Evolutionary conservation across 148 eudicot genomes (phyloP).

Genomic region (Talinum fruticosum): DNA sequence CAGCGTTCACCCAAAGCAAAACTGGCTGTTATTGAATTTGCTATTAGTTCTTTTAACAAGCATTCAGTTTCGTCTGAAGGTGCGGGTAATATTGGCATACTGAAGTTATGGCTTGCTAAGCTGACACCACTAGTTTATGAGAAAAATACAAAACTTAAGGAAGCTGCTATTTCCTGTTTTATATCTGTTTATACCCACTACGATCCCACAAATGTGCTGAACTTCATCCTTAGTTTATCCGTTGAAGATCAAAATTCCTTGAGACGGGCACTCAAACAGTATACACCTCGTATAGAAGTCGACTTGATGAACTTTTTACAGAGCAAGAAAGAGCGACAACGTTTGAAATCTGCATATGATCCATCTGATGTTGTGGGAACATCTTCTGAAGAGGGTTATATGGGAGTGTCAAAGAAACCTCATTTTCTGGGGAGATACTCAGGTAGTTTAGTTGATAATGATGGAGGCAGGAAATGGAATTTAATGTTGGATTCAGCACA

Average conservation of each 20-base stretch:
- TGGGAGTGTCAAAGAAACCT: constrained; percentile 64
- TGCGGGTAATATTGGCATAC: constrained; percentile 71
- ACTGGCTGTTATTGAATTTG: constrained; percentile 93
- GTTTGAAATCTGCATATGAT: constrained; percentile 76
- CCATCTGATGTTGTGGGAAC: constrained; percentile 80
- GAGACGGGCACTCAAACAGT: constrained; percentile 90
- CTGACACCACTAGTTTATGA: constrained; percentile 86
- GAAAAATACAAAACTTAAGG: constrained; percentile 89
- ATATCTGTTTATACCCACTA: constrained; percentile 88
- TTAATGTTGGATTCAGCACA: constrained; percentile 56
- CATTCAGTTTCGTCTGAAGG: constrained; percentile 73
- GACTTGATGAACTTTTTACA: constrained; percentile 93
- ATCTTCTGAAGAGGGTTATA: constrained; percentile 88
- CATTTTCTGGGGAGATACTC: constrained; percentile 70
- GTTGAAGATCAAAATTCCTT: constrained; percentile 93
- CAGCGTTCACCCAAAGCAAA: constrained; percentile 98
- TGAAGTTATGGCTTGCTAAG: constrained; percentile 93
- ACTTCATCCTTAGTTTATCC: constrained; percentile 80
- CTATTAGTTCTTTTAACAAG: constrained; percentile 83
- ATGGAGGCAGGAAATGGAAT: constrained; percentile 79
- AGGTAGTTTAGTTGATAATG: constrained; percentile 69
- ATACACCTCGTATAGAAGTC: constrained; percentile 97
- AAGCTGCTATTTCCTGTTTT: constrained; percentile 86
- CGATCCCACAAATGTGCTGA: constrained; percentile 80
- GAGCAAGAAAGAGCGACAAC: constrained; percentile 82